These are phyloP conservation scores for Diutina mesorugosa DNA, from an alignment of 1,139 yeast species.

Conservation along the genomic window DNA sequence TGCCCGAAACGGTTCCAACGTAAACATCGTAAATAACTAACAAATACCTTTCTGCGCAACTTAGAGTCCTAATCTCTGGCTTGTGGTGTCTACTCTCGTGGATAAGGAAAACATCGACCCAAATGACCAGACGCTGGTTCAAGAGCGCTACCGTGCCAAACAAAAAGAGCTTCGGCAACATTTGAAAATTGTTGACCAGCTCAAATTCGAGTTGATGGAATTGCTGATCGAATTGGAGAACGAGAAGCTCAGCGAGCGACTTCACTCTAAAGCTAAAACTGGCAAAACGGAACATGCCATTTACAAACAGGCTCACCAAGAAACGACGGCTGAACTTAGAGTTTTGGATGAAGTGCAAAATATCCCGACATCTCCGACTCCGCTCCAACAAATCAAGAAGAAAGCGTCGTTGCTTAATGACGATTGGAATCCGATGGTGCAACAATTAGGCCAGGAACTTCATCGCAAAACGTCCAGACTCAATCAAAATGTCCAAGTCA, in stretches of 20 bases:
- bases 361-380: conserved; percentile 2
- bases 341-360: conserved; percentile 5
- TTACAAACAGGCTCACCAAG: background rate
- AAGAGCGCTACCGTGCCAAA: conserved; percentile 6
- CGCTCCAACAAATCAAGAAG: background rate
- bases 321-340: conserved; percentile 5
- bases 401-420: conserved; percentile 1
- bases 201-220: conserved; percentile 18
- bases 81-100: background rate
- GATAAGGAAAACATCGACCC: conserved; percentile 1
- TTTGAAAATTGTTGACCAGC: conserved; percentile 12
- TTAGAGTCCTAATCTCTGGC: background rate
- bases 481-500: conserved; percentile 8
- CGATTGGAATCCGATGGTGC: background rate
- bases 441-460: background rate
- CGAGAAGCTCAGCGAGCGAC: conserved; percentile 6
- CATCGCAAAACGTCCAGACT: conserved; percentile 4
- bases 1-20: background rate
- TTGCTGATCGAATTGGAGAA: conserved; percentile 9
- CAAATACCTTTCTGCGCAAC: background rate
- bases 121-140: background rate
- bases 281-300: conserved; percentile 5
- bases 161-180: conserved; percentile 14
- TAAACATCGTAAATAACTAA: background rate
- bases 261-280: background rate